Base-by-base conservation (phyloP, 805 yeast genomes). In the Saturnispora hagleri region DNA sequence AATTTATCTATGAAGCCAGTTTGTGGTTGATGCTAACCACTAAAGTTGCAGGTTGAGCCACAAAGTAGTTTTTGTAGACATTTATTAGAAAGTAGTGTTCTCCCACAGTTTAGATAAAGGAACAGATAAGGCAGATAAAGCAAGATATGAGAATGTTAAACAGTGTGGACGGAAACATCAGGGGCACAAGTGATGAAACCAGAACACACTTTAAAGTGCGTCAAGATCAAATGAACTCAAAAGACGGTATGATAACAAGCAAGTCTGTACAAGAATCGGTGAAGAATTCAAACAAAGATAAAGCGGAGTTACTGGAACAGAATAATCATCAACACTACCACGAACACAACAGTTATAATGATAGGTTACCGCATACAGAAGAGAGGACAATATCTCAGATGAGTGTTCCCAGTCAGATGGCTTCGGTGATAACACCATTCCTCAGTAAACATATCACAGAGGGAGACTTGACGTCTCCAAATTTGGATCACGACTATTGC, bases 401-500 rank as follows among this genome's bases (percentile, higher is more conserved):
- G 51, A 22, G 20, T 27, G 47, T 43, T 15, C 36, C 47, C 9
- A 43, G 26, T n/a, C 43, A 33, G 17, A 49, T 49, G 42, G 22
- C 18, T n/a, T 63, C 69, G 2, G 53, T 64, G 5, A 64, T 67
- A n/a, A 66, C 69, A 1, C 72, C 72, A 4, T 69, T 69, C 50
- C 50, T 69, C 12, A 57, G 69, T 6, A 62, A 59, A 27, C 71
- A 69, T 52, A 52, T 67, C 8, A 60, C 60, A 4, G 67, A 75
- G 58, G 75, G 69, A 53, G 58, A 70, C n/a, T 59, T 46, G 9
- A 47, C 36, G 10, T 49, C 51, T 13, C 47, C 51, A 6, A 49
- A 49, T 18, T 35, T 49, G 22, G 78, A 74, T 62, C 84, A 81
- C 59, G 76, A 76, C 57, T 91, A 79, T 69, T 91, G 99, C 64